Evolutionary conservation across 805 yeast genomes (phyloP).

Genomic region (Yarrowia divulgata): DNA sequence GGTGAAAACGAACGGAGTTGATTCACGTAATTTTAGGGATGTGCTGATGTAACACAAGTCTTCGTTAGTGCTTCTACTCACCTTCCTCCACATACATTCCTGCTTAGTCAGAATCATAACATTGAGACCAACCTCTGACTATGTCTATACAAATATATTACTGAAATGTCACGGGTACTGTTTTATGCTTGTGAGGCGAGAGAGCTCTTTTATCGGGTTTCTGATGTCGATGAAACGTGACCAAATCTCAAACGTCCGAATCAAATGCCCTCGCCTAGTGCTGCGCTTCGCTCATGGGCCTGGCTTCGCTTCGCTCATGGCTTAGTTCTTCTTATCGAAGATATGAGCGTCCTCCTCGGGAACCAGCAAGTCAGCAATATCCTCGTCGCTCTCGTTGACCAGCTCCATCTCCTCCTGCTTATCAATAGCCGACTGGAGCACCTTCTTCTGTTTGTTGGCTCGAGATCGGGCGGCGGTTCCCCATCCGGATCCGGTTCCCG

Average conservation of each 20-base stretch:
- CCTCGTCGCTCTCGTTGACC: conserved; percentile 26
- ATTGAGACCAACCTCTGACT: neutral
- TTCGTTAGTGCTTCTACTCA: too few species aligned
- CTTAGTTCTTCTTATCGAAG: conserved; percentile 17
- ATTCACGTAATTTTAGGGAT: neutral
- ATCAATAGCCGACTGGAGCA: conserved; percentile 2
- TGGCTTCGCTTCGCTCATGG: too few species aligned
- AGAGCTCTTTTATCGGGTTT: too few species aligned
- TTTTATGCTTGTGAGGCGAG: neutral
- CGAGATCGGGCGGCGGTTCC: conserved; percentile 38
- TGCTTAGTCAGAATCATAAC: conserved; percentile 1
- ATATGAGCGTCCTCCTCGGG: conserved; percentile 28
- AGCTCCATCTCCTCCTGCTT: conserved; percentile 28
- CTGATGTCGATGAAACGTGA: too few species aligned
- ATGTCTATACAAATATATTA: conserved; percentile 20
- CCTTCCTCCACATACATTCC: neutral
- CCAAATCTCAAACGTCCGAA: too few species aligned
- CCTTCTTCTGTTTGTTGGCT: conserved; percentile 30
- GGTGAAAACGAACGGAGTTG: neutral
- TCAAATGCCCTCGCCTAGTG: too few species aligned
- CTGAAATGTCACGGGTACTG: conserved; percentile 10
- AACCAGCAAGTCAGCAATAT: conserved; percentile 33
- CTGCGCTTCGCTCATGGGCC: neutral
- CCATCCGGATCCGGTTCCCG: conserved; percentile 40
- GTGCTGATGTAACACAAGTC: neutral